Evolutionary conservation across 2,329 filamentous ascomycete genomes (phyloP).

Genomic region (Claviceps africana): DNA sequence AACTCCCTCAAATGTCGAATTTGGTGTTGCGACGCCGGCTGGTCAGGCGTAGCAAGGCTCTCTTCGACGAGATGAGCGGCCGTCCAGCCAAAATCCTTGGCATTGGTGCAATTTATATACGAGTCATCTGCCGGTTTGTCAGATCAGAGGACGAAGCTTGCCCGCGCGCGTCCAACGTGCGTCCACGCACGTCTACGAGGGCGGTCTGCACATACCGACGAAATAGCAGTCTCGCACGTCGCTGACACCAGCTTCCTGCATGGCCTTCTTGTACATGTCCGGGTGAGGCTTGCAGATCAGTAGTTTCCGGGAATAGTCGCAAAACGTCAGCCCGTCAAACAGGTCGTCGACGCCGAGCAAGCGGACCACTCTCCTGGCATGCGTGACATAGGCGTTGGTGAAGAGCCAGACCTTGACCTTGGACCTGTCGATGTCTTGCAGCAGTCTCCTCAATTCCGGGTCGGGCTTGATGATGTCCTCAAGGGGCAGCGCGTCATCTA

Average conservation of each 20-base stretch:
- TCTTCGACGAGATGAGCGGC: constrained; percentile 76
- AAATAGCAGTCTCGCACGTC: constrained; percentile 70
- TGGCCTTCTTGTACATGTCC: constrained; percentile 78
- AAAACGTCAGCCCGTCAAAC: constrained; percentile 91
- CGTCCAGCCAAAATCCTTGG: constrained; percentile 72
- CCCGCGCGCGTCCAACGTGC: background rate
- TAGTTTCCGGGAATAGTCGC: constrained; percentile 63
- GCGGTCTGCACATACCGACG: constrained; percentile 52
- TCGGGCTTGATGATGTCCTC: constrained; percentile 73
- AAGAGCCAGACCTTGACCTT: constrained; percentile 89
- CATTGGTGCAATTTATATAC: constrained; percentile 63
- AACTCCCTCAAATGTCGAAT: constrained; percentile 66
- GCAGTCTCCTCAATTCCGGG: constrained; percentile 55
- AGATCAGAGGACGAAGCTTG: constrained; percentile 1
- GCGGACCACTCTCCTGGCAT: constrained; percentile 68
- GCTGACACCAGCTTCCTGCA: constrained; percentile 64
- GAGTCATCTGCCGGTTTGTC: constrained; percentile 57
- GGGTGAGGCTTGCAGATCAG: constrained; percentile 78
- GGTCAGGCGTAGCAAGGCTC: constrained; percentile 46
- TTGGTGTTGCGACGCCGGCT: constrained; percentile 57
- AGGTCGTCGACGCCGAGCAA: constrained; percentile 72
- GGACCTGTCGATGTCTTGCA: constrained; percentile 66
- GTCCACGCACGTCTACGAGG: background rate
- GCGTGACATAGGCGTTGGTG: constrained; percentile 89
- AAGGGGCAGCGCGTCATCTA: constrained; percentile 86